Evolutionary conservation across 2,329 filamentous ascomycete genomes (phyloP), one percentile per base, ranked within the genome.

Genomic region (Sclerotinia spermophila): DNA sequence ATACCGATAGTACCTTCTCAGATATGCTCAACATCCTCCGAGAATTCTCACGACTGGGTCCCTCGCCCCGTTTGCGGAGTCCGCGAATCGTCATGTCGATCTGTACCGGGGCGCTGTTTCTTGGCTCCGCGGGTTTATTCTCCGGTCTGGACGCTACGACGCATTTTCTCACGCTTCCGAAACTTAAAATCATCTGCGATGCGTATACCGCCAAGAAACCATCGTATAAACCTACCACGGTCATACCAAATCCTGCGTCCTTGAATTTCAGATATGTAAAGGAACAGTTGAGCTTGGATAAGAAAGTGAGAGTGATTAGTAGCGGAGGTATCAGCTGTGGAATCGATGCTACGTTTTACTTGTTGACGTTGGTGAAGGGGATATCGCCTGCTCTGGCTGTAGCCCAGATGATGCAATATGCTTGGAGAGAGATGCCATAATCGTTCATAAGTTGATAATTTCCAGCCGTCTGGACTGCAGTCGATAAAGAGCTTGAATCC

Each of bases 121-220:
- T 95, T 65, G 93, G 90, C 72, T 84, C 92, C 78, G 86, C 90
- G 77, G 92, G 92, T 75, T 88, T 95, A 79, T 87, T 96, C 72
- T 88, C 90, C 74, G 93, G 93, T 73, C 84, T 96, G 40, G 89
- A 90, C 48, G 92, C 92, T 76, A 96, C 93, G 73, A 95, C 92
- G 71, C 93, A 96, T 81, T 90, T 91, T 72, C 92, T 96, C 81
- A 89, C 85, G 82, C 86, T 94, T 77, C 93, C 92, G 80, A 90
- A 88, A 75, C 89, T 96, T 78, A 92, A 96, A 85, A 94, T 89
- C 77, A 82, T 94, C 42, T 69, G 67, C 56, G 67, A 69, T 42
- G 44, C 44, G 24, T 69, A 62, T 53, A 69, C 67, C 10, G 42
- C 38, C 15, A 68, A 48, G 7, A 68, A 35, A 8, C n/a, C 38